phyloP scores from a whole-genome alignment of 352 stramenopile species.

The Phytophthora colocasiae region DNA sequence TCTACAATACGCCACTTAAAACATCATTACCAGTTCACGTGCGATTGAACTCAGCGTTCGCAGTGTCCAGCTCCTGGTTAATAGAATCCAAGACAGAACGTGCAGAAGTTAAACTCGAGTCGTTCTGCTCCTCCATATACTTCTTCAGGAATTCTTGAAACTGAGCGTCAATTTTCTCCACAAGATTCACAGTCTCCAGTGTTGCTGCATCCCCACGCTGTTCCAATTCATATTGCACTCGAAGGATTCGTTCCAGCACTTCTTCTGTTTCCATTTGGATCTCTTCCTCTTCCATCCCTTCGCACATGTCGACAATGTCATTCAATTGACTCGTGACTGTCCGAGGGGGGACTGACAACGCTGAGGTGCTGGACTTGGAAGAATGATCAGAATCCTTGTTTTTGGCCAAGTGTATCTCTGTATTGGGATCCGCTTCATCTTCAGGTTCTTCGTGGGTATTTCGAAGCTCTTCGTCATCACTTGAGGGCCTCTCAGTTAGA shows the following conservation, averaged over 20 bases:
- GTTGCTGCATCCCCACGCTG: slow-evolving; percentile 3
- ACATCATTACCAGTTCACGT: background rate
- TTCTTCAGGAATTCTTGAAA: slow-evolving; percentile 15
- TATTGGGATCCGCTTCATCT: background rate
- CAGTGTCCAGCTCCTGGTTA: background rate
- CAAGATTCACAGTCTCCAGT: background rate
- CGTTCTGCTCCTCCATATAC: background rate
- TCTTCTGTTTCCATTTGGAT: slow-evolving; percentile 11
- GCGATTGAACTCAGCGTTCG: background rate
- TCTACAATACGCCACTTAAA: no score
- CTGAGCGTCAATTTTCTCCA: slow-evolving; percentile 5
- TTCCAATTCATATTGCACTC: slow-evolving; percentile 20
- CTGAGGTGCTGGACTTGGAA: background rate
- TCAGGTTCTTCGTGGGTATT: background rate
- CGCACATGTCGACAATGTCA: slow-evolving; percentile 25
- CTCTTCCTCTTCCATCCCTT: slow-evolving; percentile 20
- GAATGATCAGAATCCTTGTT: background rate
- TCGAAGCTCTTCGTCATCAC: background rate
- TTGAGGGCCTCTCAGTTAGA: slow-evolving; percentile 14
- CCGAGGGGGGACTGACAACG: slow-evolving; percentile 1
- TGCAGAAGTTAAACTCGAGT: background rate
- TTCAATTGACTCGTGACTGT: slow-evolving; percentile 27
- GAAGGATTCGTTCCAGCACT: slow-evolving; percentile 23
- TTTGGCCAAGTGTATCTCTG: background rate
- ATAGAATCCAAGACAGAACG: background rate